Base-by-base conservation (phyloP, 2,329 filamentous ascomycete species). In the Aspergillus vadensis region DNA sequence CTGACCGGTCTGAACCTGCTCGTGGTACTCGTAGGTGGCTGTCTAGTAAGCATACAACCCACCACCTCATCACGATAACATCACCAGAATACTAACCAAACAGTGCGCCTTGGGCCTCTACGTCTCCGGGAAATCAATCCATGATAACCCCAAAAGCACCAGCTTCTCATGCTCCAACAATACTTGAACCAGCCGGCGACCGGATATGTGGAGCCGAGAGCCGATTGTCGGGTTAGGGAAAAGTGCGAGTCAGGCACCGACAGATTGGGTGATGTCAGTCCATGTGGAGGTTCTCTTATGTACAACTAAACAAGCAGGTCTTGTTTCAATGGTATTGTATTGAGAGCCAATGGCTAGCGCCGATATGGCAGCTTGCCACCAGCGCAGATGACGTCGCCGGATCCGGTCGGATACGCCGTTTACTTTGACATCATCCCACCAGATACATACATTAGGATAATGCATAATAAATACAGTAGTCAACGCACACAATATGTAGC, bases 1-100 rank as follows among this genome's bases (percentile, higher is more conserved):
- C 65, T 84, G 15, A 79, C 78, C 1, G 58, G 77, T 3, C 14
- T 82, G 23, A 85, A 85, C 63, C 53, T 72, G 2, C 25, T 75
- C 0, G 75, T 82, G 12, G 72, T 83, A 17, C 57, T 55, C 21
- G 66, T 73, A 36, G 75, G 72, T 15, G 67, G 59, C 27, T 61
- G 64, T 36, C 70, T 73, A 52, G 70, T 73, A 67, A 49, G 71
- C 65, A 5, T 17, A 19, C 39, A n/a, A n/a, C 27, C 38, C 1
- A 4, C 17, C 10, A 32, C 10, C 38, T 8, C 21, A 17, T n/a
- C 4, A 36, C 2, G 14, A 36, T 36, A 36, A 5, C 14, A 23
- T 10, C 38, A 15, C 36, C 2, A n/a, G 14, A 32, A 12, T 36
- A n/a, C 51, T 55, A 19, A 14, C 1, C n/a, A 3, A 9, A 32